These are phyloP conservation scores for Lichtheimia corymbifera DNA, from an alignment of 371 early-diverging fungal species.

Conservation along the genomic window DNA sequence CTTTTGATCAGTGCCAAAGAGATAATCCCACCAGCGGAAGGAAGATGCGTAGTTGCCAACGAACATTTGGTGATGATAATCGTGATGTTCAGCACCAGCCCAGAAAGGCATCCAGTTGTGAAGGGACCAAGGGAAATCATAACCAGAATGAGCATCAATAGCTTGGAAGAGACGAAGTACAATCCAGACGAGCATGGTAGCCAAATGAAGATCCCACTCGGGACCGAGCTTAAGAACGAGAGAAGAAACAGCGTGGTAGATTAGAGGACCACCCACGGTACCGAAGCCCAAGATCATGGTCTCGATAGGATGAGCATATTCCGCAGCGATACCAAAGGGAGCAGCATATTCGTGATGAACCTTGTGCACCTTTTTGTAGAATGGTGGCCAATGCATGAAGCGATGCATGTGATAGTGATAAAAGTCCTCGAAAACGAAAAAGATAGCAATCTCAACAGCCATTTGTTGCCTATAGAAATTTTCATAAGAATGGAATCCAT, in stretches of 20 bases:
- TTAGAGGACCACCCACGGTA: slow-evolving; percentile 73
- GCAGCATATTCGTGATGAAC: slow-evolving; percentile 91
- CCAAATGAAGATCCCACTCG: slow-evolving; percentile 71
- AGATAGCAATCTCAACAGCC: slow-evolving; percentile 61
- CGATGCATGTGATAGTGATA: slow-evolving; percentile 87
- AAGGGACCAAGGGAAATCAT: slow-evolving; percentile 92
- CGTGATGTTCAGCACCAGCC: slow-evolving; percentile 85
- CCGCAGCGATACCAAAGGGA: slow-evolving; percentile 87
- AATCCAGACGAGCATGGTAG: slow-evolving; percentile 83
- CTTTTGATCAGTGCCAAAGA: slow-evolving; percentile 80
- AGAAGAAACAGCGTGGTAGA: slow-evolving; percentile 35
- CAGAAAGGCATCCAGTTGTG: slow-evolving; percentile 78
- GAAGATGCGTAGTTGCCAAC: slow-evolving; percentile 79
- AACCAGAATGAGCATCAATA: slow-evolving; percentile 93
- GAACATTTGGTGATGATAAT: slow-evolving; percentile 84
- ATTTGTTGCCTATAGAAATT: slow-evolving; percentile 26
- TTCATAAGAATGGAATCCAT: neutral
- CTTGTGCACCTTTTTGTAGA: slow-evolving; percentile 92
- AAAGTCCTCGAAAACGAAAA: slow-evolving; percentile 82
- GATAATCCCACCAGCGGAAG: slow-evolving; percentile 84
- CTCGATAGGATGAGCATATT: slow-evolving; percentile 86
- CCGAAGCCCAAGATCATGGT: slow-evolving; percentile 76
- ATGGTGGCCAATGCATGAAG: slow-evolving; percentile 81
- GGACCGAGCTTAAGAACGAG: slow-evolving; percentile 16
- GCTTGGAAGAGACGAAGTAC: slow-evolving; percentile 76